Conservation (phyloP, 2,329 filamentous ascomycete genomes). For the Dactylellina haptotyla region DNA sequence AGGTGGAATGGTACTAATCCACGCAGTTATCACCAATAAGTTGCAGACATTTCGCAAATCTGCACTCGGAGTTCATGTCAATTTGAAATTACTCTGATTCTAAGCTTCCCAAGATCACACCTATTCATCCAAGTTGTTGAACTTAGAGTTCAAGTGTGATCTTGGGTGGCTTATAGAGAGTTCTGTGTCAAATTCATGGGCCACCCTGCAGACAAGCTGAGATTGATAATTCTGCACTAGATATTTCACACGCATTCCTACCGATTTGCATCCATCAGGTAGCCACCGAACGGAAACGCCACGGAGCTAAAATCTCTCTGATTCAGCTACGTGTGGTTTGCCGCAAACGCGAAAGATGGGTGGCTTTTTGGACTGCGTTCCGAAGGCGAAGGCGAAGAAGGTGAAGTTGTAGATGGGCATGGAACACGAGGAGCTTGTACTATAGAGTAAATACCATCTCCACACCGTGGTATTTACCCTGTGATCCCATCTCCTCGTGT, state of each 20-base stretch:
- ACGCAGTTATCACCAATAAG: background rate
- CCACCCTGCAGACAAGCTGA: background rate
- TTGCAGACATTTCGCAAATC: background rate
- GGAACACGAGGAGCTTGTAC: too few relatives aligned
- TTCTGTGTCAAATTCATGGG: background rate
- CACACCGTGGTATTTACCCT: background rate
- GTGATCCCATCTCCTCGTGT: background rate
- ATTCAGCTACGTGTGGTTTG: too few relatives aligned
- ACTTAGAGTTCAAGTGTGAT: background rate
- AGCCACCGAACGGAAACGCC: too few relatives aligned
- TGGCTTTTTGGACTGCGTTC: too few relatives aligned
- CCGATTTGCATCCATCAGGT: too few relatives aligned
- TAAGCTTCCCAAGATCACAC: background rate
- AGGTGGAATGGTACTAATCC: constrained; percentile 13
- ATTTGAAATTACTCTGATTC: background rate
- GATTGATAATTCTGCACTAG: background rate
- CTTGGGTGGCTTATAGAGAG: background rate
- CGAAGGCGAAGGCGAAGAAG: too few relatives aligned
- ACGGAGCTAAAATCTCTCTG: too few relatives aligned
- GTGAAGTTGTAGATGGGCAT: too few relatives aligned
- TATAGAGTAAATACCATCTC: too few relatives aligned
- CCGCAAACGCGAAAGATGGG: too few relatives aligned
- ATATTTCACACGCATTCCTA: too few relatives aligned
- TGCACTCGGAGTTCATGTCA: background rate
- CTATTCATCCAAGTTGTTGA: background rate